phyloP scores from a whole-genome alignment of 2,329 filamentous ascomycete species.

The Colletotrichum sansevieriae region DNA sequence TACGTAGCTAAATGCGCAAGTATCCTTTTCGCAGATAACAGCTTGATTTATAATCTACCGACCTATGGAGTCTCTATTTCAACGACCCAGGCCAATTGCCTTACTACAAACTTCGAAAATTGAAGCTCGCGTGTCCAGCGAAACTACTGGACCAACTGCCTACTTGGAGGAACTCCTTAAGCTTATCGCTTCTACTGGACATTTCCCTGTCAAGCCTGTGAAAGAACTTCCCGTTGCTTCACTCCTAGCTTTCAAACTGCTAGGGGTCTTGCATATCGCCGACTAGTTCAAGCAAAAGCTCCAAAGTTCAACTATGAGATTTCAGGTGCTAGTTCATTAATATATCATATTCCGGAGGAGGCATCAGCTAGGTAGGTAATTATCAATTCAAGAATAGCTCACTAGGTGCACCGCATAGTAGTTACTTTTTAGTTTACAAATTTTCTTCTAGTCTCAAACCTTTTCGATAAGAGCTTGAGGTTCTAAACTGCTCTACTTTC shows the following conservation, averaged over 20 bases:
- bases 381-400: neutral
- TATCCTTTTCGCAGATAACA: neutral
- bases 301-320: constrained; percentile 1
- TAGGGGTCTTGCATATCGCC: neutral
- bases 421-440: neutral
- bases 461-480: constrained; percentile 1
- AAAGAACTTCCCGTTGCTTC: neutral
- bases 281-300: neutral
- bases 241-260: constrained; percentile 1
- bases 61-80: neutral
- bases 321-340: constrained; percentile 4
- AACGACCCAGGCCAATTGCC: neutral
- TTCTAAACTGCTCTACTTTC: neutral
- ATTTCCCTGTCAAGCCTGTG: neutral
- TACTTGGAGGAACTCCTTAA: constrained; percentile 1
- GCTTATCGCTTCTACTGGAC: neutral
- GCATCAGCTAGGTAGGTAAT: constrained; percentile 1
- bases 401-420: neutral
- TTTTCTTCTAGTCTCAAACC: neutral
- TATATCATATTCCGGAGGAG: neutral
- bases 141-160: constrained; percentile 1
- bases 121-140: neutral
- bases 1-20: neutral
- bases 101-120: neutral
- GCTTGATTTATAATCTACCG: neutral